Evolutionary conservation across 2,329 filamentous ascomycete genomes (phyloP), one percentile per base, ranked within the genome.

Genomic region (Alternaria dauci): DNA sequence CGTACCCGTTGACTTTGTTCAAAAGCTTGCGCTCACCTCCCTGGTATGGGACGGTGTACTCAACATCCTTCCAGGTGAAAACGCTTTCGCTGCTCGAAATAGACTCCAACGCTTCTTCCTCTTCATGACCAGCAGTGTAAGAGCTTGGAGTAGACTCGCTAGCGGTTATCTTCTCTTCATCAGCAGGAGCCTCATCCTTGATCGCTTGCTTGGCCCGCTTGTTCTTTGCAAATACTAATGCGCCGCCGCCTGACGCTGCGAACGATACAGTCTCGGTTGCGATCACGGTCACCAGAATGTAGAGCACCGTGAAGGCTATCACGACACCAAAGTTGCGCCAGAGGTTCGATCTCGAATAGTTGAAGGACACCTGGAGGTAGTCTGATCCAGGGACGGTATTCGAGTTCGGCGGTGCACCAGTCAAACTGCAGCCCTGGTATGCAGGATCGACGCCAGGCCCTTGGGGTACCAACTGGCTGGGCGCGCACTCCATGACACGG

Each of bases 301-400:
- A 96, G 5, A 93, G 84, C 1, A 92, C 82, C 1, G 88, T 86
- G 66, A 92, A 95, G 0, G 89, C 91, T 67, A 94, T 88, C 1
- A 95, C 79, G 4, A 94, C 88, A 32, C 90, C 91, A 70, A 91
- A 93, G 74, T 94, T 93, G 4, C 91, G 87, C 82, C 88, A 90
- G 0, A 90, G 76, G 69, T 90, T 82, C 26, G 78, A 79, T 18
- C 87, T 80, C 0, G 83, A 82, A 68, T 89, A 89, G 44, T 84
- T 79, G 75, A 86, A 90, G 8, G 82, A 82, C 0, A 81, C 81
- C 9, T 79, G 67, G 2, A 90, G 72, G 67, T 90, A 91, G 23
- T 78, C 78, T 2, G 81, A 73, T 34, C 88, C 88, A 32, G 81
- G 69, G 12, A 91, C 84, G 3, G 73, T 79, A 1, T 80, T 79